phyloP scores from a whole-genome alignment of 2,329 filamentous ascomycete genomes.

The Fusarium robinianum region DNA sequence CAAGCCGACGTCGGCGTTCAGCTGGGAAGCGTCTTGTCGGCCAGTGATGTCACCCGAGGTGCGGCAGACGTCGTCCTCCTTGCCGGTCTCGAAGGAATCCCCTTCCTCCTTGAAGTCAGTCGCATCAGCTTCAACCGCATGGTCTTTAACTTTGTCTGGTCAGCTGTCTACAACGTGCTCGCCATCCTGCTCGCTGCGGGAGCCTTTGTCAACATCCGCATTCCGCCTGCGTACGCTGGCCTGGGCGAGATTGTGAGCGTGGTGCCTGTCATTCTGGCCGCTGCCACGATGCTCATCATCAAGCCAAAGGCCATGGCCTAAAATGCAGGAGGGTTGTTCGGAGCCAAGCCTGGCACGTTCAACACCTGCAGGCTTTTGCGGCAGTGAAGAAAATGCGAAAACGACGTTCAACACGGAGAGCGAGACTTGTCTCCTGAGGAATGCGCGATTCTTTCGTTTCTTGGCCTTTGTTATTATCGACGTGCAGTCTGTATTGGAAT shows the following conservation, averaged over 20 bases:
- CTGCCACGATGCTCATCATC: slow-evolving; percentile 35
- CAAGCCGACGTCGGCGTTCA: slow-evolving; percentile 65
- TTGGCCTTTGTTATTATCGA: too few species aligned
- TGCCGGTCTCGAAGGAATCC: slow-evolving; percentile 54
- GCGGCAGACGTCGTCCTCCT: slow-evolving; percentile 64
- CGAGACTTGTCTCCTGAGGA: too few species aligned
- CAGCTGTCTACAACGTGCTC: slow-evolving; percentile 63
- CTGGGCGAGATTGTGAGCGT: slow-evolving; percentile 69
- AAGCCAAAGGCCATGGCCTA: neutral
- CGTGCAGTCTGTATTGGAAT: too few species aligned
- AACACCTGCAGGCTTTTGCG: slow-evolving; percentile 13
- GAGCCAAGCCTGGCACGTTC: neutral
- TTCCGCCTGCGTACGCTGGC: slow-evolving; percentile 58
- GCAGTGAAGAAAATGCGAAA: neutral
- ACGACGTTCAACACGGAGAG: slow-evolving; percentile 10
- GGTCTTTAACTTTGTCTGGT: slow-evolving; percentile 66
- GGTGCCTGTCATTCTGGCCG: slow-evolving; percentile 58
- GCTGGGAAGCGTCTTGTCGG: slow-evolving; percentile 50
- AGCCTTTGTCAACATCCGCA: slow-evolving; percentile 57
- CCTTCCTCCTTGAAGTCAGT: slow-evolving; percentile 55
- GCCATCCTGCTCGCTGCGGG: slow-evolving; percentile 65
- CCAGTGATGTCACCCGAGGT: slow-evolving; percentile 58
- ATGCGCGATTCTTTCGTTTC: too few species aligned
- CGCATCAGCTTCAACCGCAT: slow-evolving; percentile 47
- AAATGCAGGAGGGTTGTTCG: neutral